phyloP scores from a whole-genome alignment of 2,329 filamentous ascomycete genomes.

The Alternaria longipes region DNA sequence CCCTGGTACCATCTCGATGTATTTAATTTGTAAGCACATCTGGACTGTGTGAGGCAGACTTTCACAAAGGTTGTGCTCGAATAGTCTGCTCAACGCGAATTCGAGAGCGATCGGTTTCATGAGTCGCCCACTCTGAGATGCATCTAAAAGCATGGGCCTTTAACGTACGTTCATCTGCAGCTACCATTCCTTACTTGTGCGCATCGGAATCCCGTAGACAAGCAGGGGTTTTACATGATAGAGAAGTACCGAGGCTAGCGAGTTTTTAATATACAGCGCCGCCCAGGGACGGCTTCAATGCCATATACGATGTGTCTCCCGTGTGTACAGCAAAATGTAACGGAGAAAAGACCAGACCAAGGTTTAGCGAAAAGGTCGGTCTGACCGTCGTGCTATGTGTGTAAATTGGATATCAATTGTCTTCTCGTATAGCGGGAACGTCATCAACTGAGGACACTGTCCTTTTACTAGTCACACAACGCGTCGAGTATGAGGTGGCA shows the following conservation, averaged over 20 bases:
- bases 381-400: constrained; percentile 1
- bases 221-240: not conserved
- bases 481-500: not conserved
- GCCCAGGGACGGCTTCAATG: not conserved
- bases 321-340: not conserved
- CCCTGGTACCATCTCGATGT: not conserved
- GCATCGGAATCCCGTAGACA: not conserved
- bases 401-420: not conserved
- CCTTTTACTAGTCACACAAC: not conserved
- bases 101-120: not conserved
- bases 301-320: not conserved
- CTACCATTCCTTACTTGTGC: not conserved
- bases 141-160: not conserved
- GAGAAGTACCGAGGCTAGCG: constrained; percentile 1
- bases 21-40: not conserved
- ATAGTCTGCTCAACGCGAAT: not conserved
- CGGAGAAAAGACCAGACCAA: not conserved
- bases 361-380: not conserved
- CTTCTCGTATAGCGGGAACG: not conserved
- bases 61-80: not conserved
- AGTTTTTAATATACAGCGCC: not conserved
- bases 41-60: not conserved
- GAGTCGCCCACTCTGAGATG: not conserved
- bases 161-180: not conserved
- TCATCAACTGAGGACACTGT: not conserved